Evolutionary conservation across 75 land plant genomes (phyloP), one percentile per base, ranked within the genome.

Genomic region (Pseudotsuga menziesii): DNA sequence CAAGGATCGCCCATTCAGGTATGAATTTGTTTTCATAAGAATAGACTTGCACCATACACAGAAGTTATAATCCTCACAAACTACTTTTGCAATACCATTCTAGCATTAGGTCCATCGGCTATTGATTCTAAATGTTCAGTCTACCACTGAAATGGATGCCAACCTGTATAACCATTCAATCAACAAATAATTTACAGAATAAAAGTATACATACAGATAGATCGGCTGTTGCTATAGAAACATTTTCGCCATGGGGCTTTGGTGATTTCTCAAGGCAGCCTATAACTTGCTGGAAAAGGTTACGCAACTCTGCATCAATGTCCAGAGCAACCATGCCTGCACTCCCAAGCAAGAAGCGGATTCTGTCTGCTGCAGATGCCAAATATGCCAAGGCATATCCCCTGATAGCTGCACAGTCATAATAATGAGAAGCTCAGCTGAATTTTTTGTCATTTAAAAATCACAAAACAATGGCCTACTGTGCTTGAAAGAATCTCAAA

Each of bases 311-410:
- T 32, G 86, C 29, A 81, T 97, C 98, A 56, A 95, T 77, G 78
- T 95, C 98, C 79, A 97, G 90, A 74, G 99, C 99, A 60, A 95
- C 90, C 96, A 95, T 94, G 36, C 98, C 99, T 19, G 99, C 92
- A 58, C 97, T 88, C 17, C 87, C 92, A 72, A 97, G 86, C 76
- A 97, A 86, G 77, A 88, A 85, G 9, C 93, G 89, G 48, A 97
- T 95, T 79, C 98, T 89, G 74, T 92, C 94, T 78, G 93, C 96
- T 82, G 88, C 87, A n/a, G 92, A 89, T 48, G 94, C 90, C 72
- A 97, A 80, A 81, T 93, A 94, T 23, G 94, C 97, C 78, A 97
- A 78, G 36, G 99, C 95, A 90, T 91, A 97, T 56, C 92, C 99
- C 77, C 91, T 88, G 60, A 95, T 87, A 80, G 99, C 99, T 95